Evolutionary conservation across 2,329 filamentous ascomycete genomes (phyloP).

Genomic region (Xylariales sp.): DNA sequence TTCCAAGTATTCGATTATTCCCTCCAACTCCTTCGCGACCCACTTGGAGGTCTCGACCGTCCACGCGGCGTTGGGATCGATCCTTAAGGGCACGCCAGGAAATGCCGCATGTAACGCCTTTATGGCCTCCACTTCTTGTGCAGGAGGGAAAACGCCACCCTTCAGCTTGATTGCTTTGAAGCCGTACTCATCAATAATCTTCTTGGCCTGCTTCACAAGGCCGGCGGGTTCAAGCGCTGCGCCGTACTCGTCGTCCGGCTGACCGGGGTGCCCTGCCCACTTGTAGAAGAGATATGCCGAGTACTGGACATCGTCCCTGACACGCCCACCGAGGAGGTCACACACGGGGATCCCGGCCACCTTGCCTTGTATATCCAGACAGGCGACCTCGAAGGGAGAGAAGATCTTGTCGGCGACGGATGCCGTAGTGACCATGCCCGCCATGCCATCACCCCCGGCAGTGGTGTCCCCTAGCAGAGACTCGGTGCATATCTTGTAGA

Average conservation of each 20-base stretch:
- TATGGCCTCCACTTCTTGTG: conserved; percentile 32
- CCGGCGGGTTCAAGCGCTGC: conserved; percentile 29
- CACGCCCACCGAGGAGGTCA: conserved; percentile 32
- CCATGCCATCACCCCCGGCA: conserved; percentile 24
- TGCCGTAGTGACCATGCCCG: conserved; percentile 35
- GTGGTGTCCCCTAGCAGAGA: conserved; percentile 13
- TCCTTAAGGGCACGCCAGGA: conserved; percentile 28
- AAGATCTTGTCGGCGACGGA: conserved; percentile 36
- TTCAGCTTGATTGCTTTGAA: conserved; percentile 40
- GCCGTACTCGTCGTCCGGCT: conserved; percentile 34
- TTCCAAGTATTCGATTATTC: conserved; percentile 33
- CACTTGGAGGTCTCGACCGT: conserved; percentile 32
- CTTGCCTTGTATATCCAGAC: conserved; percentile 36
- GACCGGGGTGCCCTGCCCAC: conserved; percentile 34
- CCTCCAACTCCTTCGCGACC: conserved; percentile 31
- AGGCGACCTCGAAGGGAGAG: conserved; percentile 37
- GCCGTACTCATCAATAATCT: conserved; percentile 35
- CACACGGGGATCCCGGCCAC: conserved; percentile 32
- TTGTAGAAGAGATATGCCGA: conserved; percentile 41
- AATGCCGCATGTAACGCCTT: conserved; percentile 32
- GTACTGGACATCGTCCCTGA: conserved; percentile 34
- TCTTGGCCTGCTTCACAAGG: conserved; percentile 28
- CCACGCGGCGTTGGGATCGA: conserved; percentile 35
- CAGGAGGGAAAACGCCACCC: conserved; percentile 34
- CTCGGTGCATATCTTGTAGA: conserved; percentile 17